These are phyloP conservation scores for Tarenaya hassleriana DNA, from an alignment of 345 rosid genomes.

Conservation along the genomic window DNA sequence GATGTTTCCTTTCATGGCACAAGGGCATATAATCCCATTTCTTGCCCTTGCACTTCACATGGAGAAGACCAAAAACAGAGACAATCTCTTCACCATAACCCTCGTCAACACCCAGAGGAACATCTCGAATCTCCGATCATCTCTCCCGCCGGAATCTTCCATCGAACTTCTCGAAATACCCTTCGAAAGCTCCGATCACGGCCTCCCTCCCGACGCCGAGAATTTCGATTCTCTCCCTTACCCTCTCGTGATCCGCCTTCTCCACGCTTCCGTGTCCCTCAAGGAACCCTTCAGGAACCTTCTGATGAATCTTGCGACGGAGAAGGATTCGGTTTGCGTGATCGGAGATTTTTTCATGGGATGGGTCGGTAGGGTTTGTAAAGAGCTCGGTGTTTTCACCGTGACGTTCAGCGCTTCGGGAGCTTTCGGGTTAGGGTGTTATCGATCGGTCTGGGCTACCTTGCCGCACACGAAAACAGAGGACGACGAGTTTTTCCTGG, in stretches of 20 bases:
- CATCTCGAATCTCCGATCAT: conserved; percentile 38
- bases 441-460: conserved; percentile 46
- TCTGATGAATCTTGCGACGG: conserved; percentile 15
- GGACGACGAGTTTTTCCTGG: conserved; percentile 35
- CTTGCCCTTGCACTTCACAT: conserved; percentile 59
- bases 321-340: conserved; percentile 31
- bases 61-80: conserved; percentile 25
- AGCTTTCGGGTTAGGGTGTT: conserved; percentile 45
- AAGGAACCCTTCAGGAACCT: conserved; percentile 37
- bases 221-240: conserved; percentile 68
- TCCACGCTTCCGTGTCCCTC: conserved; percentile 51
- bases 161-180: conserved; percentile 53
- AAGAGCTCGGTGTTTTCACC: conserved; percentile 44
- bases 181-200: conserved; percentile 51
- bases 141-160: conserved; percentile 45
- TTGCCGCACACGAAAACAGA: conserved; percentile 33
- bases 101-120: conserved; percentile 59
- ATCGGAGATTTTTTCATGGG: conserved; percentile 58
- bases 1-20: conserved; percentile 78
- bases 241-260: conserved; percentile 41
- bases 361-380: conserved; percentile 52
- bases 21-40: conserved; percentile 75
- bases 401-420: conserved; percentile 38
- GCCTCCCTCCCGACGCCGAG: conserved; percentile 62
- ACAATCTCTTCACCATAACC: conserved; percentile 23